Percentiles rank a stretch among this genome's conserved stretches.
Evolutionary conservation across 1,284 basidiomycete species (phyloP).

Genomic region (Rhodotorula sp.): DNA sequence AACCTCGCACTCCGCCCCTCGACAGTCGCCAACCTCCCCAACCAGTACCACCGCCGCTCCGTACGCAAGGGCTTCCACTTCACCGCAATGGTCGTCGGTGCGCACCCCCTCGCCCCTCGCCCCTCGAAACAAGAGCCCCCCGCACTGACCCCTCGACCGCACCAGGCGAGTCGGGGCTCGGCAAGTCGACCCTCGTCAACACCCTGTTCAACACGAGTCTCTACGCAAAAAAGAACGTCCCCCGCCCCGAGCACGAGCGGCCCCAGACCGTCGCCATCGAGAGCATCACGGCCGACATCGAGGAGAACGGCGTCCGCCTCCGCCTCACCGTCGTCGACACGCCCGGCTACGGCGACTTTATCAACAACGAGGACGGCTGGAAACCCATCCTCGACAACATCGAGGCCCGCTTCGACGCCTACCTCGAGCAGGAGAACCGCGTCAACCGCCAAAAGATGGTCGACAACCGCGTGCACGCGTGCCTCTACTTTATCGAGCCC

Average conservation of each 20-base stretch:
- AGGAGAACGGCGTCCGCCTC: slow-evolving; percentile 92
- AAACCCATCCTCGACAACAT: slow-evolving; percentile 97
- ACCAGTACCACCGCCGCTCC: slow-evolving; percentile 96
- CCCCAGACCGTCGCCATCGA: slow-evolving; percentile 93
- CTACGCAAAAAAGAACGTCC: slow-evolving; percentile 77
- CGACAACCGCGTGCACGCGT: slow-evolving; percentile 77
- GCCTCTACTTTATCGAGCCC: slow-evolving; percentile 96
- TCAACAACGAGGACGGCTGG: slow-evolving; percentile 98
- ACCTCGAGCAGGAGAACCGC: slow-evolving; percentile 95
- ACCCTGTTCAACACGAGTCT: slow-evolving; percentile 94
- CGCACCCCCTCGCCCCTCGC: slow-evolving; percentile 51
- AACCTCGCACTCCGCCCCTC: background rate
- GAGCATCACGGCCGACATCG: slow-evolving; percentile 95
- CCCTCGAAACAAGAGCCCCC: background rate
- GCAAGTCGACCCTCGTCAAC: slow-evolving; percentile 96
- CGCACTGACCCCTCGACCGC: too few relatives aligned
- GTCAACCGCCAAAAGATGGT: slow-evolving; percentile 82
- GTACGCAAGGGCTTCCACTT: slow-evolving; percentile 88
- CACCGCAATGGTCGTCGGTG: slow-evolving; percentile 93
- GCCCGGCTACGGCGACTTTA: slow-evolving; percentile 94
- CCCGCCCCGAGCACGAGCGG: slow-evolving; percentile 78
- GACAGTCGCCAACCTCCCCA: slow-evolving; percentile 83
- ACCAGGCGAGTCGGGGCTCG: slow-evolving; percentile 91
- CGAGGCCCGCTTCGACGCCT: slow-evolving; percentile 92
- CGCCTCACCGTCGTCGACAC: slow-evolving; percentile 97